Conservation (phyloP, 257 asterid species). For the Scutellaria baicalensis region DNA sequence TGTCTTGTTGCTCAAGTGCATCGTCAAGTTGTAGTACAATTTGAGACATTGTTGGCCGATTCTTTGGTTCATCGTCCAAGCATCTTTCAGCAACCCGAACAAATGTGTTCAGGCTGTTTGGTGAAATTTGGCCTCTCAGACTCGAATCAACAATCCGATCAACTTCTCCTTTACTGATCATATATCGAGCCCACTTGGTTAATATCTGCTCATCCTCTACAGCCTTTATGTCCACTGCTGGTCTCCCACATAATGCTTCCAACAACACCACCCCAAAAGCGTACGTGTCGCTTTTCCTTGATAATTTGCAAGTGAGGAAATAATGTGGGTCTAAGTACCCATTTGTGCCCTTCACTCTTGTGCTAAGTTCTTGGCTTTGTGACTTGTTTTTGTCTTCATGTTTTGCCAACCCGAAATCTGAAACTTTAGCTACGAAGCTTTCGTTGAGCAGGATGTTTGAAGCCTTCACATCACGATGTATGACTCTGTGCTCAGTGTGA, state of each 20-base stretch:
- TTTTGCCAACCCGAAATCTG: slow-evolving; percentile 9
- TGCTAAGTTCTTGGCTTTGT: neutral
- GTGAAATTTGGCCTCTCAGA: slow-evolving; percentile 26
- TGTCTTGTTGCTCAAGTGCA: slow-evolving; percentile 25
- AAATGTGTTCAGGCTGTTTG: slow-evolving; percentile 30
- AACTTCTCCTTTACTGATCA: slow-evolving; percentile 34
- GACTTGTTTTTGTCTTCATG: neutral
- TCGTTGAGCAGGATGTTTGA: slow-evolving; percentile 3
- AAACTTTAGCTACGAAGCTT: neutral
- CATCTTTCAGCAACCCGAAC: slow-evolving; percentile 36
- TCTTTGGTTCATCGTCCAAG: slow-evolving; percentile 34
- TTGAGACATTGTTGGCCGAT: slow-evolving; percentile 52
- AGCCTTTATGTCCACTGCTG: slow-evolving; percentile 28
- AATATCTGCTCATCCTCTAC: slow-evolving; percentile 31
- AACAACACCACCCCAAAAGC: slow-evolving; percentile 34
- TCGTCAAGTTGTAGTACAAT: slow-evolving; percentile 31
- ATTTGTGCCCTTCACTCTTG: neutral
- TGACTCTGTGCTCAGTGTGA: slow-evolving; percentile 1
- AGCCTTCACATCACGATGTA: slow-evolving; percentile 6
- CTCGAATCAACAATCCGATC: slow-evolving; percentile 30
- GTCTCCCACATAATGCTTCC: slow-evolving; percentile 53
- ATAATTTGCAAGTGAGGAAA: neutral
- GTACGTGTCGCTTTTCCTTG: neutral
- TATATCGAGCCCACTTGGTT: slow-evolving; percentile 34
- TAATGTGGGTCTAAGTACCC: slow-evolving; percentile 5